phyloP scores from a whole-genome alignment of 2,329 filamentous ascomycete species.

The Simplicillium sp. region DNA sequence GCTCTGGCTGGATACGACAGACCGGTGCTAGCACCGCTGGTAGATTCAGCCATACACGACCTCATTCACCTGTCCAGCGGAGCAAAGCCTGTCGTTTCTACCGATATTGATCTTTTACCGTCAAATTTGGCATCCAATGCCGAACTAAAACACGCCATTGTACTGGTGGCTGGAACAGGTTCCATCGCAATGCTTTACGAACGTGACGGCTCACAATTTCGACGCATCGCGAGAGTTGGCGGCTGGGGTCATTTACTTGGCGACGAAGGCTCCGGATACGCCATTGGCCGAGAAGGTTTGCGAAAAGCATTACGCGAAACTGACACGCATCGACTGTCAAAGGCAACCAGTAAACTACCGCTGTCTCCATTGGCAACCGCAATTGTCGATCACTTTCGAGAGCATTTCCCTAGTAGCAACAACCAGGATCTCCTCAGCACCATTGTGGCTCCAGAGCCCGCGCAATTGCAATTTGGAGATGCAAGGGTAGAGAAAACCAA shows the following conservation, averaged over 20 bases:
- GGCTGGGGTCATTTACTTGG: constrained; percentile 34
- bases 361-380: constrained; percentile 8
- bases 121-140: constrained; percentile 11
- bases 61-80: constrained; percentile 16
- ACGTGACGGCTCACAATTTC: constrained; percentile 10
- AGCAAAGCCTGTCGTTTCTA: constrained; percentile 18
- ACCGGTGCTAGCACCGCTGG: constrained; percentile 14
- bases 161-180: constrained; percentile 30
- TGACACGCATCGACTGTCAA: constrained; percentile 14
- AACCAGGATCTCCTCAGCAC: constrained; percentile 11
- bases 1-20: constrained; percentile 30
- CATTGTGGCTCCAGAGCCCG: constrained; percentile 8
- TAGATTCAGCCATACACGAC: constrained; percentile 17
- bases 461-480: constrained; percentile 2
- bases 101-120: constrained; percentile 29
- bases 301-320: constrained; percentile 18
- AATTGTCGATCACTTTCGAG: constrained; percentile 9
- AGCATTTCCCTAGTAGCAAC: constrained; percentile 4
- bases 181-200: constrained; percentile 30
- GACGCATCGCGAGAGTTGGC: constrained; percentile 23
- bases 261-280: constrained; percentile 31
- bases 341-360: background rate
- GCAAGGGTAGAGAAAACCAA: constrained; percentile 6
- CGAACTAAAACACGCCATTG: constrained; percentile 15
- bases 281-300: constrained; percentile 25